Evolutionary conservation across 2,329 filamentous ascomycete species (phyloP), one percentile per base, ranked within the genome.

Genomic region (Alternaria sp.): DNA sequence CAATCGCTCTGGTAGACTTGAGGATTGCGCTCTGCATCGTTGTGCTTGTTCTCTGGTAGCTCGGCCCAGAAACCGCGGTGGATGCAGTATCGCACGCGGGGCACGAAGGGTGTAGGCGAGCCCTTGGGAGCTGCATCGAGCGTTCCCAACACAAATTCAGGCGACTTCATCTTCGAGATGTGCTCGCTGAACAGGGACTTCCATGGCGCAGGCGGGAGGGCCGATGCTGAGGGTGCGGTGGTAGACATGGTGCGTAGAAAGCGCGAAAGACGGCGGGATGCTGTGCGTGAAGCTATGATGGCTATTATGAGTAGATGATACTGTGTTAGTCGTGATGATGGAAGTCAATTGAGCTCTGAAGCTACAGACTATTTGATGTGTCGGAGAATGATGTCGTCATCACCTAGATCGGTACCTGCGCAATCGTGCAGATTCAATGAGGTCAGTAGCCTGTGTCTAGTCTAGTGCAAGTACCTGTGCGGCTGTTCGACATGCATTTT

Each of bases 11-110:
- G 89, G 76, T 88, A 97, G 1, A 87, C 81, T 7, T 81, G 70
- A 5, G 91, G 89, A 78, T 97, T 97, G 66, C 85, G 84, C 66
- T 88, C 85, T 4, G 92, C 91, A 32, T 87, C 82, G 79, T 96
- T 95, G 78, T 90, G 88, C 46, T 88, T 86, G 80, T 94, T 92
- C 56, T 84, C 84, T 5, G 91, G 90, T 1, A 97, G 83, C 59
- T 86, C 85, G 0, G 89, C 90, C 88, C 92, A 97, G 81, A 97
- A 89, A 70, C 93, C 93, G 64, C 95, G 91, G 81, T 89, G 95
- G 74, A 97, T 89, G 80, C 94, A 96, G 73, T 89, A 93, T 57
- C 93, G 88, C 9, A 88, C 90, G 57, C 92, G 87, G 0, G 85
- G 83, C 2, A 84, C 69, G 65, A 81, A 81, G 9, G 81, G 69